These are phyloP conservation scores for Phlebiopsis flavidoalba DNA, from an alignment of 768 basidiomycete genomes.

Conservation along the genomic window DNA sequence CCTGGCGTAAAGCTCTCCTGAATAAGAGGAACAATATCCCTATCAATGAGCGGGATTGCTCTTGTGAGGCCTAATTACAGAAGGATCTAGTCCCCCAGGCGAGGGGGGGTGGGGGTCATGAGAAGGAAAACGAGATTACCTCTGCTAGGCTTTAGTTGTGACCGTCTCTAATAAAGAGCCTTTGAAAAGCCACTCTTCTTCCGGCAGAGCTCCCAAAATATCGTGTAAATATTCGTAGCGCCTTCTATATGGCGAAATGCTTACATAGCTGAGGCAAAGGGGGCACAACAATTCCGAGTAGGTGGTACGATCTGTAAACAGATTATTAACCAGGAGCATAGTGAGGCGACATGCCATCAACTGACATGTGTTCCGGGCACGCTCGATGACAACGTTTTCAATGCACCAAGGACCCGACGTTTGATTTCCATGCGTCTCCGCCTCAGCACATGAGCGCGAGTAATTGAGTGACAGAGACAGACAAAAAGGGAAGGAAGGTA, in stretches of 20 bases:
- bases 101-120: background rate
- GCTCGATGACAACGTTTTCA: slow-evolving; percentile 68
- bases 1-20: slow-evolving; percentile 19
- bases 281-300: slow-evolving; percentile 51
- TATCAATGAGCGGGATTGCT: slow-evolving; percentile 21
- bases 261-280: slow-evolving; percentile 71
- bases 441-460: slow-evolving; percentile 67
- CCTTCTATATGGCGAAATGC: slow-evolving; percentile 18
- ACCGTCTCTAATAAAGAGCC: slow-evolving; percentile 64
- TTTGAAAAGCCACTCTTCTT: slow-evolving; percentile 69
- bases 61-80: slow-evolving; percentile 59
- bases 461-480: slow-evolving; percentile 54
- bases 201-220: slow-evolving; percentile 59
- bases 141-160: slow-evolving; percentile 62
- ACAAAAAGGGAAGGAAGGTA: slow-evolving; percentile 66
- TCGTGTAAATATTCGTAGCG: slow-evolving; percentile 11
- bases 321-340: background rate
- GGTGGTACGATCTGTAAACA: slow-evolving; percentile 58
- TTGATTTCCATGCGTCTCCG: slow-evolving; percentile 75
- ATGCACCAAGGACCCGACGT: slow-evolving; percentile 59
- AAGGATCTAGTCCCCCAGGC: background rate
- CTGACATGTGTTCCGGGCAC: slow-evolving; percentile 33
- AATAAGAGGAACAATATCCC: slow-evolving; percentile 19
- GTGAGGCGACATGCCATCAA: background rate
- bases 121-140: slow-evolving; percentile 34